Conservation (phyloP, 768 basidiomycete genomes). For the Leccinum boreale region DNA sequence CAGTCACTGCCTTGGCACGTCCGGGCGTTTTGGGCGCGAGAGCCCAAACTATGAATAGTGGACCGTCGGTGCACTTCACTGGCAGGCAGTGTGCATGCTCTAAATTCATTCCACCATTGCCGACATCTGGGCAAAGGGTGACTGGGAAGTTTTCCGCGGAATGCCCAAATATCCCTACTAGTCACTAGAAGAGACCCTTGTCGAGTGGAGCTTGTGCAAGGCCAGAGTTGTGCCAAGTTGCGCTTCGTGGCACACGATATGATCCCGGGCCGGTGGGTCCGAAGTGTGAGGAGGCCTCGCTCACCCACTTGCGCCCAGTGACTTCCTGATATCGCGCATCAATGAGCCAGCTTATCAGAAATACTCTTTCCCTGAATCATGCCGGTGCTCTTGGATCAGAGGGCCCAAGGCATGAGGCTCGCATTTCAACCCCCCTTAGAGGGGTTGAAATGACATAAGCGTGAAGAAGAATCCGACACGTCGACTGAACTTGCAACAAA, state of each 20-base stretch:
- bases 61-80: not conserved
- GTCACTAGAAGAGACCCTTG: not conserved
- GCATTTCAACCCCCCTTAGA: slow-evolving; percentile 5
- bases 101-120: not conserved
- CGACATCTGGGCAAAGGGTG: slow-evolving; percentile 6
- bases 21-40: slow-evolving; percentile 2
- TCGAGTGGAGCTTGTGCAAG: not conserved
- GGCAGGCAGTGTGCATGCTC: slow-evolving; percentile 1
- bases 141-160: not conserved
- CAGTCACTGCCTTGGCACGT: slow-evolving; percentile 15
- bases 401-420: not conserved
- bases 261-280: not conserved
- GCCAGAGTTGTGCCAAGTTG: not conserved
- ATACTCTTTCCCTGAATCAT: too few relatives aligned
- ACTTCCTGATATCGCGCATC: not conserved
- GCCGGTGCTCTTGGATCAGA: not conserved
- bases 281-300: not conserved
- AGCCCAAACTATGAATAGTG: not conserved
- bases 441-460: slow-evolving; percentile 17
- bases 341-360: not conserved
- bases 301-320: not conserved
- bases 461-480: slow-evolving; percentile 16
- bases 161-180: not conserved
- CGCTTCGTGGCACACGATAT: not conserved
- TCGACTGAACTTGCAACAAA: not conserved